These are phyloP conservation scores for Helenozyma rhizophorensis DNA, from an alignment of 805 yeast species.

Conservation along the genomic window DNA sequence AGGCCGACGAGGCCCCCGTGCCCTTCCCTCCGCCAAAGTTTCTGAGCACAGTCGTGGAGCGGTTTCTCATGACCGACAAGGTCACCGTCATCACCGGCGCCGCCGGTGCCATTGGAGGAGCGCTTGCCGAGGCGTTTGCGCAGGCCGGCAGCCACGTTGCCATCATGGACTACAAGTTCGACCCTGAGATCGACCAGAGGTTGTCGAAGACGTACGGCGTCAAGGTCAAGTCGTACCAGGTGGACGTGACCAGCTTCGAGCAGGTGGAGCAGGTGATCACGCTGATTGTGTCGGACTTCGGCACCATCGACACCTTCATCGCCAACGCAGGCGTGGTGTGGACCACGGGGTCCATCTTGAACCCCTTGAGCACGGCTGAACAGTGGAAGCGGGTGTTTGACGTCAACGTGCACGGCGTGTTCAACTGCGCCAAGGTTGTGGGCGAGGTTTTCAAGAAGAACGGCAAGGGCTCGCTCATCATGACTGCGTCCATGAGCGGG, in stretches of 20 bases:
- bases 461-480: conserved; percentile 71
- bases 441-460: conserved; percentile 72
- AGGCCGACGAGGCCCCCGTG: conserved; percentile 12
- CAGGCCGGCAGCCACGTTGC: conserved; percentile 57
- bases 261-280: conserved; percentile 47
- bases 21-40: conserved; percentile 14
- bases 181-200: conserved; percentile 23
- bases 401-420: conserved; percentile 31
- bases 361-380: conserved; percentile 42
- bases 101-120: conserved; percentile 28
- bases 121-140: conserved; percentile 39
- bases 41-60: conserved; percentile 12
- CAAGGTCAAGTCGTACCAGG: conserved; percentile 60
- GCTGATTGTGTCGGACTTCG: conserved; percentile 63
- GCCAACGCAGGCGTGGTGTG: conserved; percentile 81
- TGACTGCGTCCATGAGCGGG: conserved; percentile 89
- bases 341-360: conserved; percentile 40
- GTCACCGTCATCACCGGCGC: conserved; percentile 30
- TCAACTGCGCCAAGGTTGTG: conserved; percentile 59
- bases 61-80: conserved; percentile 18
- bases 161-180: conserved; percentile 35
- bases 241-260: conserved; percentile 47
- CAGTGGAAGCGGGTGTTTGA: conserved; percentile 72
- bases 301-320: conserved; percentile 75
- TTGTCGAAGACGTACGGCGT: conserved; percentile 50